Conservation (phyloP, 2,329 filamentous ascomycete genomes). For the Raffaelea ambrosiae region DNA sequence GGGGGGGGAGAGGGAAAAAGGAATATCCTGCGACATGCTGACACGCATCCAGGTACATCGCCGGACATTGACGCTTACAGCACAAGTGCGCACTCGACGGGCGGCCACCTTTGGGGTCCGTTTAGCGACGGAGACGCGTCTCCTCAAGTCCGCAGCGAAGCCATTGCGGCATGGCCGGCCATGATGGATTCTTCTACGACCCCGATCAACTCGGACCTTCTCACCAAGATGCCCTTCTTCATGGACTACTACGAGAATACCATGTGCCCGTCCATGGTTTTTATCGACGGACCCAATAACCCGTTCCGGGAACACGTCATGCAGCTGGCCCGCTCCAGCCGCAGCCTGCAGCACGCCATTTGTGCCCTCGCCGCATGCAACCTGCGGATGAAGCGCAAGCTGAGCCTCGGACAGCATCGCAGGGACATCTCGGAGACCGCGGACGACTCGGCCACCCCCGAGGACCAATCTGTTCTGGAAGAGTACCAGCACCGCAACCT, state of each 20-base stretch:
- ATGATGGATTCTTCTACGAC: conserved; percentile 25
- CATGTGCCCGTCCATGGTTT: conserved; percentile 85
- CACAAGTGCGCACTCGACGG: conserved; percentile 39
- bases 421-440: conserved; percentile 39
- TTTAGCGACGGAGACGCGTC: conserved; percentile 37
- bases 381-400: conserved; percentile 70
- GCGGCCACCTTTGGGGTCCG: conserved; percentile 38
- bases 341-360: conserved; percentile 84
- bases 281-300: conserved; percentile 78
- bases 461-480: conserved; percentile 63
- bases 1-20: background rate
- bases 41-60: conserved; percentile 15
- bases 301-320: conserved; percentile 80
- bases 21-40: background rate
- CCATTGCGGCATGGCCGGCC: conserved; percentile 28
- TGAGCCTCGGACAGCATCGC: conserved; percentile 49
- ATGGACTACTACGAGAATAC: conserved; percentile 91
- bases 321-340: conserved; percentile 65
- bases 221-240: conserved; percentile 75
- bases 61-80: conserved; percentile 45
- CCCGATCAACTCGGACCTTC: conserved; percentile 49
- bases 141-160: conserved; percentile 29
- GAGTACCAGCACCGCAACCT: conserved; percentile 72
- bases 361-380: conserved; percentile 86
- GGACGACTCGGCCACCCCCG: conserved; percentile 6